phyloP scores from a whole-genome alignment of 768 basidiomycete species.

The Gloeopeniophorella convolvens region DNA sequence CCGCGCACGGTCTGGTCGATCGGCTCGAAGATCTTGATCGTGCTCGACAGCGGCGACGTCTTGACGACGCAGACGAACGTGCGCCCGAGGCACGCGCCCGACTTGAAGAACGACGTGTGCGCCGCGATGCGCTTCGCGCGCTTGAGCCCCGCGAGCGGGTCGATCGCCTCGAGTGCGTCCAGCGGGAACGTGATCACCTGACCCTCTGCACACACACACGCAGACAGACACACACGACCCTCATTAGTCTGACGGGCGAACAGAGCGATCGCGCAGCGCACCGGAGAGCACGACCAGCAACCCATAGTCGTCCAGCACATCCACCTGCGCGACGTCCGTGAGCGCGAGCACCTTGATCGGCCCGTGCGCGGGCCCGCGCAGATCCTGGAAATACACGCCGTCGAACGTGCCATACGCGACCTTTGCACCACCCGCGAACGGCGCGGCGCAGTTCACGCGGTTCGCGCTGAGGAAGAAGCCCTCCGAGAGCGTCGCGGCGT shows the following conservation, averaged over 20 bases:
- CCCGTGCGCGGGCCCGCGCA: conserved; percentile 67
- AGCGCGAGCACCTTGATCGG: conserved; percentile 88
- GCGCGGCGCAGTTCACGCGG: conserved; percentile 88
- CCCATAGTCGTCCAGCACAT: conserved; percentile 93
- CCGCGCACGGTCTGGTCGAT: conserved; percentile 83
- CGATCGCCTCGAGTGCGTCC: conserved; percentile 83
- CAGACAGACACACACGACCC: not conserved
- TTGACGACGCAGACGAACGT: conserved; percentile 97
- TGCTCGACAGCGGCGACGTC: conserved; percentile 89
- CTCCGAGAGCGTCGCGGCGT: conserved; percentile 77
- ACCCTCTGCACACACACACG: conserved; percentile 56
- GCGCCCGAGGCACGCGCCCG: conserved; percentile 84
- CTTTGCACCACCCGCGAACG: conserved; percentile 70
- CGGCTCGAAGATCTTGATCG: conserved; percentile 95
- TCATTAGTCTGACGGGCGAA: not conserved
- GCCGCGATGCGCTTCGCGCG: conserved; percentile 93
- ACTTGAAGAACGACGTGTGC: conserved; percentile 97
- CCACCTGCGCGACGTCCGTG: conserved; percentile 88
- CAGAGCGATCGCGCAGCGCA: conserved; percentile 27
- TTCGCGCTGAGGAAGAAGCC: conserved; percentile 82
- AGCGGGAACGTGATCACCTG: conserved; percentile 95
- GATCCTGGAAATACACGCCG: conserved; percentile 90
- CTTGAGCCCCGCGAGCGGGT: conserved; percentile 86
- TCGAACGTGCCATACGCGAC: conserved; percentile 98
- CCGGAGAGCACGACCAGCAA: conserved; percentile 98